Percentiles rank a stretch among this genome's conserved stretches.
These are phyloP conservation scores for Tetragonia tetragonoides DNA, from an alignment of 148 eudicot species.

Conservation along the genomic window DNA sequence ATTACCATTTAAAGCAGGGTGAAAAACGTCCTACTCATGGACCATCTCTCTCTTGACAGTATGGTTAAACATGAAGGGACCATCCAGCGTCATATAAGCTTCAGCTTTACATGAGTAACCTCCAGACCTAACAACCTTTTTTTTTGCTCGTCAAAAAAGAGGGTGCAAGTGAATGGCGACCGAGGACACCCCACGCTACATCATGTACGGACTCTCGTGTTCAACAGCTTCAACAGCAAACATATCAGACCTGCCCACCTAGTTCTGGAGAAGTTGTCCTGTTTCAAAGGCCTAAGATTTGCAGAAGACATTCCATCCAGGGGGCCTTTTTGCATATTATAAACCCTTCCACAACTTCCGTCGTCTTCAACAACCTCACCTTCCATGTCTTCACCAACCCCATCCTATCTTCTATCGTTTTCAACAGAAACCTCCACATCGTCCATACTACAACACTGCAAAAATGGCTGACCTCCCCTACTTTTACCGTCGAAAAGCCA, in stretches of 20 bases:
- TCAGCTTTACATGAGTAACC: slow-evolving; percentile 33
- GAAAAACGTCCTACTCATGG: slow-evolving; percentile 41
- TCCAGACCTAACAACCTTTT: too few relatives aligned
- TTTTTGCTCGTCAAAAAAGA: too few relatives aligned
- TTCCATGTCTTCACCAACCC: slow-evolving; percentile 32
- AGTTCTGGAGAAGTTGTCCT: slow-evolving; percentile 35
- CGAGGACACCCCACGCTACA: too few relatives aligned
- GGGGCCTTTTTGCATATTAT: slow-evolving; percentile 31
- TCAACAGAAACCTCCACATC: slow-evolving; percentile 26
- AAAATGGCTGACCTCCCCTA: slow-evolving; percentile 32
- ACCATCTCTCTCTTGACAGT: slow-evolving; percentile 52
- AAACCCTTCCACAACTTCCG: slow-evolving; percentile 31
- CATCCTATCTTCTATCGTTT: slow-evolving; percentile 34
- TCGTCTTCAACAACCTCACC: slow-evolving; percentile 43
- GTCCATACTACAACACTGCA: slow-evolving; percentile 51
- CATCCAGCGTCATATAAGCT: slow-evolving; percentile 35
- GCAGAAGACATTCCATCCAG: slow-evolving; percentile 42
- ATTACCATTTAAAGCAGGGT: slow-evolving; percentile 34
- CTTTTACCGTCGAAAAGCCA: slow-evolving; percentile 50
- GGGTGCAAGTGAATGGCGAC: too few relatives aligned
- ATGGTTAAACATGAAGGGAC: slow-evolving; percentile 40
- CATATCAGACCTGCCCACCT: slow-evolving; percentile 34
- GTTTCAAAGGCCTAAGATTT: slow-evolving; percentile 49
- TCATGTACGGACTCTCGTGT: too few relatives aligned
- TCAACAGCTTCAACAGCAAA: too few relatives aligned